Conservation (phyloP, 371 early-diverging fungal species). For the Batkoa obscura region DNA sequence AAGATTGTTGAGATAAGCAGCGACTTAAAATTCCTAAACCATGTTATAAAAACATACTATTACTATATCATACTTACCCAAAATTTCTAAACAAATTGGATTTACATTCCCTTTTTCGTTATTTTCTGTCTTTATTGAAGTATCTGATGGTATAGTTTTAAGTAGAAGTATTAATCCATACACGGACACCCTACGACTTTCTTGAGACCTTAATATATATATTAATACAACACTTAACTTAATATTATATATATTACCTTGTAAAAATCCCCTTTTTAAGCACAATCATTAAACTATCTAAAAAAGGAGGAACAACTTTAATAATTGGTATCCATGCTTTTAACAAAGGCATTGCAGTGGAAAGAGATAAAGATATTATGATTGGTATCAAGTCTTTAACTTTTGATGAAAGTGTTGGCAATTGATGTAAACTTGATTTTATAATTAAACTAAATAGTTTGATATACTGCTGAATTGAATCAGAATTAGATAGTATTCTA, state of each 20-base stretch:
- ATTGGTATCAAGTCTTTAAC: background rate
- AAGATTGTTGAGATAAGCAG: too few relatives aligned
- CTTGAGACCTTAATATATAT: background rate
- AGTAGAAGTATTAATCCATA: background rate
- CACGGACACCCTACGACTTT: background rate
- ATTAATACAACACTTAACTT: background rate
- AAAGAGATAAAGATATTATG: background rate
- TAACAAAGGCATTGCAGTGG: background rate
- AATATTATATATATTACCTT: background rate
- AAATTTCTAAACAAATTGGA: constrained; percentile 4
- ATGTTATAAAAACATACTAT: too few relatives aligned
- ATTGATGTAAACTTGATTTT: background rate
- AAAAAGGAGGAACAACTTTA: background rate
- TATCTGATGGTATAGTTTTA: background rate
- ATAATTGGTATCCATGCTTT: constrained; percentile 5
- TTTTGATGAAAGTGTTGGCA: background rate
- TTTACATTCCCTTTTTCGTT: background rate
- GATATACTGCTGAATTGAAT: constrained; percentile 1
- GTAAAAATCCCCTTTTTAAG: constrained; percentile 5
- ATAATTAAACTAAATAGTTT: background rate
- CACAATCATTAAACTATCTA: background rate
- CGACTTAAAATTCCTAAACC: too few relatives aligned
- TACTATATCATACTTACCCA: too few relatives aligned
- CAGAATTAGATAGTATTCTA: background rate
- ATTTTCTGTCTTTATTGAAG: background rate